Base-by-base conservation (phyloP, 805 yeast genomes). In the Saccharomyces paradoxus region DNA sequence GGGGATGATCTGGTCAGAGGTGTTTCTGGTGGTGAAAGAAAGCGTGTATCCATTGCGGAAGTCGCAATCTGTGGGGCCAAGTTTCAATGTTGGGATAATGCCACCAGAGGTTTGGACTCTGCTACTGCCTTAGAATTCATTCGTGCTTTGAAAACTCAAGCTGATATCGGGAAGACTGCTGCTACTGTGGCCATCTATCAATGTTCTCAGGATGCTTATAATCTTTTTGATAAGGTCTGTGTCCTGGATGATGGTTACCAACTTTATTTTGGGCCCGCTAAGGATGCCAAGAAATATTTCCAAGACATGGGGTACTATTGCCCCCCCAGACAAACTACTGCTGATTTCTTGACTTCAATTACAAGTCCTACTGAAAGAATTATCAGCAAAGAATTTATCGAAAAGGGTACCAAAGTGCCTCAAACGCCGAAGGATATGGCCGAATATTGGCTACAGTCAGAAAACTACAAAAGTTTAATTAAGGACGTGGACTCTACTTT, bases 21-120 rank as follows among this genome's bases (percentile, higher is more conserved):
- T 73, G 87, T 85, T 46, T 83, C 92, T 51, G 92, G 95, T 64
- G 94, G 95, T 76, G 94, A 87, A 72, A 75, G 95, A 60, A 86
- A 87, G 71, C 81, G 95, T 74, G 92, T 87, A 2, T 84, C 92
- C 10, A 83, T 87, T 62, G 89, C 90, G 10, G 96, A 87, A 71
- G 87, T 87, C 1, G 72, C 85, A 49, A 78, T 86, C 49, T 76
- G 83, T 50, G 81, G 84, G 29, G 85, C 89, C 30, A 73, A 80
- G 50, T 74, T 85, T 51, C 83, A 79, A 58, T 81, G 87, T 69
- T 84, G 87, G 82, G 91, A 87, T 74, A 88, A 88, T 64, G 86
- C 92, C 5, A 88, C 96, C 5, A 81, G 94, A 74, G 96, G 96
- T 62, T 76, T 88, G 56, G 96, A 87, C 71, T 79, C 94, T 3